Evolutionary conservation across 176 grass and related monocot genomes (phyloP).

Genomic region (bread wheat (Triticum aestivum)): IWGSC_CS_RefSeq_v2.1 NC_057812.1:562692074-562692573

Average conservation of each 20-base stretch:
- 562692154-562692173: slow-evolving; percentile 69
- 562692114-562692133: slow-evolving; percentile 83
- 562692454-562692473: slow-evolving; percentile 88
- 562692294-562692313: slow-evolving; percentile 39
- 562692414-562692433: slow-evolving; percentile 75
- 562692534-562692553: background rate
- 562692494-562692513: slow-evolving; percentile 70
- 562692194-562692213: slow-evolving; percentile 71
- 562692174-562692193: slow-evolving; percentile 69
- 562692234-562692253: slow-evolving; percentile 67
- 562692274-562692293: slow-evolving; percentile 68
- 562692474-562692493: slow-evolving; percentile 88
- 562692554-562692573: background rate
- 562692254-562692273: slow-evolving; percentile 58
- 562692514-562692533: slow-evolving; percentile 31
- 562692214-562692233: slow-evolving; percentile 56
- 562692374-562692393: slow-evolving; percentile 79
- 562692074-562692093: slow-evolving; percentile 96
- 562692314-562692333: slow-evolving; percentile 87
- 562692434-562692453: slow-evolving; percentile 78
- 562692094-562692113: slow-evolving; percentile 89
- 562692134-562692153: slow-evolving; percentile 68
- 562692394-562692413: slow-evolving; percentile 68
- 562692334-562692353: slow-evolving; percentile 89
- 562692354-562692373: slow-evolving; percentile 76